phyloP scores from a whole-genome alignment of 352 stramenopile genomes.

The Globisporangium solare region DNA sequence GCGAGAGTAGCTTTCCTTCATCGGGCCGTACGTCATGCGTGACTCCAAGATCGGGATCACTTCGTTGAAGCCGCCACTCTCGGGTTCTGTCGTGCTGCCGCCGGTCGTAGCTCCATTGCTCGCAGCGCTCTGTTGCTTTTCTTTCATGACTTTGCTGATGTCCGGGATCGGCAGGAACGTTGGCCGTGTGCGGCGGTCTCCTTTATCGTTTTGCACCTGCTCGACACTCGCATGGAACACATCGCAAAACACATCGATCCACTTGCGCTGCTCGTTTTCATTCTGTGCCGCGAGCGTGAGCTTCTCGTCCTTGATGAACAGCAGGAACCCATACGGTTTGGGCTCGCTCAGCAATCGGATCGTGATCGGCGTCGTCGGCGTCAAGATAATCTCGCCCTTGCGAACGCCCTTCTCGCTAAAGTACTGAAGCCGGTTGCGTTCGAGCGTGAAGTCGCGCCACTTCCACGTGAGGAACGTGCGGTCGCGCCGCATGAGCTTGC shows the following conservation, averaged over 20 bases:
- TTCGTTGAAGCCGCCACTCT: constrained; percentile 29
- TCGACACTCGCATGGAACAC: constrained; percentile 75
- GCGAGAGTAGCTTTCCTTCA: constrained; percentile 75
- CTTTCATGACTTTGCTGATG: constrained; percentile 13
- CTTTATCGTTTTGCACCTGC: constrained; percentile 47
- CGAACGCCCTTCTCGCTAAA: constrained; percentile 70
- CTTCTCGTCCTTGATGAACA: constrained; percentile 82
- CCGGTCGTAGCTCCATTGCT: constrained; percentile 2
- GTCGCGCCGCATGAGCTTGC: constrained; percentile 73
- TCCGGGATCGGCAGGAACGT: constrained; percentile 72
- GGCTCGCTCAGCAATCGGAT: constrained; percentile 66
- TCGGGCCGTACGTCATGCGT: constrained; percentile 53
- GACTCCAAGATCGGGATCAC: constrained; percentile 58
- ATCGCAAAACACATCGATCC: constrained; percentile 77
- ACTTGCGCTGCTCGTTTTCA: constrained; percentile 64
- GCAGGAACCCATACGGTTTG: constrained; percentile 65
- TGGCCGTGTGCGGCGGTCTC: constrained; percentile 48
- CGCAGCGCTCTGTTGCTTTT: constrained; percentile 12
- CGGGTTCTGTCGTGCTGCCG: constrained; percentile 21
- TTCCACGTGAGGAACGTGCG: constrained; percentile 82
- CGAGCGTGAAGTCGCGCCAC: constrained; percentile 75
- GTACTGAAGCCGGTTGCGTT: constrained; percentile 66
- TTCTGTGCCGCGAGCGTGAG: constrained; percentile 67
- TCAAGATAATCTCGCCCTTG: constrained; percentile 67
- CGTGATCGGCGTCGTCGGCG: constrained; percentile 59